Evolutionary conservation across 2,329 filamentous ascomycete genomes (phyloP), one percentile per base, ranked within the genome.

Genomic region (Cladosporium sp.): DNA sequence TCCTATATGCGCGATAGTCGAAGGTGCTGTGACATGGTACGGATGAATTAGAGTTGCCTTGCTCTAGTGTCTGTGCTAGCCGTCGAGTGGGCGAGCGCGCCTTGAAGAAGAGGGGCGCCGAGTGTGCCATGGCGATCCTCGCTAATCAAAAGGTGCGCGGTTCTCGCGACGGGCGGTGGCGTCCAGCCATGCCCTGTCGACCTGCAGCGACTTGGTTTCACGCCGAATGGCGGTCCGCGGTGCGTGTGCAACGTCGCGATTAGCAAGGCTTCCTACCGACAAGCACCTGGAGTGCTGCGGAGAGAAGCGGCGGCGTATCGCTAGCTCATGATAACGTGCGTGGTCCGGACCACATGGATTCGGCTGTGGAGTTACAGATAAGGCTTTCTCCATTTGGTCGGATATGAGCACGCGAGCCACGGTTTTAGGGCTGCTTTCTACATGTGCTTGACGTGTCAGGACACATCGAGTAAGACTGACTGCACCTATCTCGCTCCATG

Each of bases 11-110:
- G 42, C n/a, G 36, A 34, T 50, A 42, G 30, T 14, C 28, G 22
- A 36, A 19, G 40, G 15, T 34, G 39, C 34, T 25, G 37, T 34
- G 40, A 45, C 36, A 51, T 34, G 49, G 55, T 49, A 52, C 45
- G 14, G 49, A 30, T 52, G 28, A 39, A 59, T 59, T 55, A 55
- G 57, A 59, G 57, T 59, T 49, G 42, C 38, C 40, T 37, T 40
- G 42, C 50, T 43, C 55, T 51, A 58, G 55, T 51, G 45, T 14
- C 25, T 25, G 47, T 51, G 55, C 39, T 51, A 58, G 55, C 47
- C 38, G 34, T 25, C 25, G 38, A 38, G 39, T 47, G 42, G 34
- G 42, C 19, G 39, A 45, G 25, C 15, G 28, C 14, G 38, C 51
- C 19, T 42, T 49, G 54, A 49, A 47, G 54, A 56, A 43, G 54